phyloP scores from a whole-genome alignment of 2,329 filamentous ascomycete species.

The Cryoendolithus antarcticus region DNA sequence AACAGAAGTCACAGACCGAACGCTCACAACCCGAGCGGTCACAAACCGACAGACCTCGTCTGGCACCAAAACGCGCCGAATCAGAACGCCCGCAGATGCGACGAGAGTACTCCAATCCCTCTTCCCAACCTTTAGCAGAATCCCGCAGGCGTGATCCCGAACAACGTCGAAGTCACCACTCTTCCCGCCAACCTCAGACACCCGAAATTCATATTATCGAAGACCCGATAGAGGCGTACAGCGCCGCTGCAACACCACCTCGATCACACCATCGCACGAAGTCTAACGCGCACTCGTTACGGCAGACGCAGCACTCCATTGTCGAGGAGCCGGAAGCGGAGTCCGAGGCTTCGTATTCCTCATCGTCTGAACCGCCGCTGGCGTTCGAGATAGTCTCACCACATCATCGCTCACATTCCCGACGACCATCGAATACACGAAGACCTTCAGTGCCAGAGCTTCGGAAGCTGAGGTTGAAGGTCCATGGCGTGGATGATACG shows the following conservation, averaged over 20 bases:
- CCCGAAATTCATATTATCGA: constrained; percentile 51
- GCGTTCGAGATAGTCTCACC: constrained; percentile 49
- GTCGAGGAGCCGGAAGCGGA: constrained; percentile 69
- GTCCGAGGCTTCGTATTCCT: constrained; percentile 52
- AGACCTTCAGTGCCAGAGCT: constrained; percentile 46
- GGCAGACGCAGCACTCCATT: constrained; percentile 43
- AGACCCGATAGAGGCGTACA: constrained; percentile 25
- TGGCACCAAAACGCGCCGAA: constrained; percentile 28
- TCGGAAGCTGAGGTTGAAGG: constrained; percentile 74
- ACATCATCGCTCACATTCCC: constrained; percentile 41
- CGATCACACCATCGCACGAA: constrained; percentile 16
- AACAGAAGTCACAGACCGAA: constrained; percentile 19
- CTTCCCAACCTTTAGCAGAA: not conserved
- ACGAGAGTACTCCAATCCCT: constrained; percentile 21
- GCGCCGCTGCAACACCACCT: constrained; percentile 9
- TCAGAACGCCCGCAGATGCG: constrained; percentile 30
- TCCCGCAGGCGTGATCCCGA: not conserved
- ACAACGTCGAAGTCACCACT: constrained; percentile 15
- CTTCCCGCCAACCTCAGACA: constrained; percentile 14
- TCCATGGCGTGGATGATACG: constrained; percentile 73
- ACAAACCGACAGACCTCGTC: constrained; percentile 19
- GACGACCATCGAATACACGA: constrained; percentile 15
- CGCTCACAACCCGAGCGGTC: not conserved
- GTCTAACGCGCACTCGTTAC: constrained; percentile 18
- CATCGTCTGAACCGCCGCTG: constrained; percentile 41